phyloP scores from a whole-genome alignment of 352 stramenopile genomes.

The Thalassiosira mediterranea region DNA sequence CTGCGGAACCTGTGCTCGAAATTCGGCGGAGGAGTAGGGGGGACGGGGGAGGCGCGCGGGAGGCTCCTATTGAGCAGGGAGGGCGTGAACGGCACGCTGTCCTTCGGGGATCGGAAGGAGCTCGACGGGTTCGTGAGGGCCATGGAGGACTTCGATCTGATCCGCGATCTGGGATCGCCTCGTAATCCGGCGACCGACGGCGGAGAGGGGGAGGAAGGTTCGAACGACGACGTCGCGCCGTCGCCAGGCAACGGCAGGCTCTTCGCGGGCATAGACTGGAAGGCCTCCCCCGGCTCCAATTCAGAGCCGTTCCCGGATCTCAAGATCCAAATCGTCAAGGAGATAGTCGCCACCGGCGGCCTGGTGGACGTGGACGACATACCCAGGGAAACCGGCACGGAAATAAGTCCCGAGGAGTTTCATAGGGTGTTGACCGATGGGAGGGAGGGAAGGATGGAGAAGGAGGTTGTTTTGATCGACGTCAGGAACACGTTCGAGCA shows the following conservation, averaged over 20 bases:
- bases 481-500: conserved; percentile 83
- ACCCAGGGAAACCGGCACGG: conserved; percentile 50
- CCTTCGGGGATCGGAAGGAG: conserved; percentile 16
- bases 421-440: conserved; percentile 54
- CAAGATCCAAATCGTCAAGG: conserved; percentile 79
- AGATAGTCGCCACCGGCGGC: conserved; percentile 78
- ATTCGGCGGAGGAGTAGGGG: neutral
- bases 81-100: conserved; percentile 81
- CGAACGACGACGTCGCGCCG: neutral
- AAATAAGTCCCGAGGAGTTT: conserved; percentile 73
- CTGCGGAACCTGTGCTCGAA: conserved; percentile 45
- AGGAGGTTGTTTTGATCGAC: conserved; percentile 76
- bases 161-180: conserved; percentile 37
- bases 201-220: neutral
- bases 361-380: conserved; percentile 67
- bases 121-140: conserved; percentile 54
- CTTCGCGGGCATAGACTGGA: conserved; percentile 78
- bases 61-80: conserved; percentile 66
- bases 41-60: conserved; percentile 48
- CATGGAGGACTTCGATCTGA: conserved; percentile 66
- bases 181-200: neutral
- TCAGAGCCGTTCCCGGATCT: conserved; percentile 77
- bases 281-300: conserved; percentile 52
- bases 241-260: conserved; percentile 30
- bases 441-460: conserved; percentile 10